These are phyloP conservation scores for Pseudopithomyces chartarum DNA, from an alignment of 2,329 filamentous ascomycete species.

Conservation along the genomic window DNA sequence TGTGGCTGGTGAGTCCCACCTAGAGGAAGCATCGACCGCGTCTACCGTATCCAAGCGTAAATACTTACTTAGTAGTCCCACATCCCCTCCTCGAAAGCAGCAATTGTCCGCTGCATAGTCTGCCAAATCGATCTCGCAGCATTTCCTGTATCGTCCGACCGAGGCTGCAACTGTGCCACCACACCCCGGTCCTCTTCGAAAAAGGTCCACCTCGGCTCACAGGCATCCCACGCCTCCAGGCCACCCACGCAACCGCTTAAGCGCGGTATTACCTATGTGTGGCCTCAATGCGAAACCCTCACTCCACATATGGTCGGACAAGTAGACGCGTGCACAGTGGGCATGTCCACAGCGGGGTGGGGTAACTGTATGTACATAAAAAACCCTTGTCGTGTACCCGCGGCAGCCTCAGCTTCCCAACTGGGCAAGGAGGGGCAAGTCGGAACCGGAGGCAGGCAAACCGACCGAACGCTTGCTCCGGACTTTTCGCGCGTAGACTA, in stretches of 20 bases:
- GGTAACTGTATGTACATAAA: no score
- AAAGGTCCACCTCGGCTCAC: not conserved
- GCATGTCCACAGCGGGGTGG: not conserved
- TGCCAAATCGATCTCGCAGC: no score
- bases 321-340: not conserved
- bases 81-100: no score
- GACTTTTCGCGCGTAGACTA: not conserved
- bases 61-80: no score
- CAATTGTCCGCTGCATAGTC: no score
- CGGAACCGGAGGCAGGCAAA: not conserved
- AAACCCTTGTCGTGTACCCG: not conserved
- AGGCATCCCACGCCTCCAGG: not conserved
- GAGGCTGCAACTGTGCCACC: no score
- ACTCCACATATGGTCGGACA: not conserved
- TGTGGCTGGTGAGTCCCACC: no score
- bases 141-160: no score
- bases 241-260: not conserved
- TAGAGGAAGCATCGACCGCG: no score
- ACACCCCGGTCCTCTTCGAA: not conserved
- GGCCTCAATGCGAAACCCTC: not conserved
- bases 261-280: not conserved
- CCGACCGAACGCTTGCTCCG: not conserved
- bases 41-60: no score
- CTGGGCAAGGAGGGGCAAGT: not conserved
- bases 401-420: not conserved